Base-by-base conservation (phyloP, 768 basidiomycete species). In the Multifurca ochricompacta region DNA sequence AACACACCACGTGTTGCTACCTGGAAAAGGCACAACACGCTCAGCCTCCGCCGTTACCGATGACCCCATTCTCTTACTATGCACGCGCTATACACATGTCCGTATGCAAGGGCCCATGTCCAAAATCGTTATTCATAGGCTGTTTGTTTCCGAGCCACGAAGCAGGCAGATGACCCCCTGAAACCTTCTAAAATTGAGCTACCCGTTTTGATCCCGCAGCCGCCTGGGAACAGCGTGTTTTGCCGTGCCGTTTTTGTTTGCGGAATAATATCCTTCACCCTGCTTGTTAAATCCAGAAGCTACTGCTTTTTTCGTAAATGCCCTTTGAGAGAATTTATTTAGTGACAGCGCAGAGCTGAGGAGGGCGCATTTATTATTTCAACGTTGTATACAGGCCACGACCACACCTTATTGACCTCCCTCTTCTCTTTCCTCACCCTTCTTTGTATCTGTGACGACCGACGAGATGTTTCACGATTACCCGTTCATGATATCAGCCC, bases 21-120 rank as follows among this genome's bases (percentile, higher is more conserved):
- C 73, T 98, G 93, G 93, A 92, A 90, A 74, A 92, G 80, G 70
- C 90, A 97, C 92, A 99, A 97, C 82, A 96, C 94, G 14, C 87
- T 91, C 80, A 86, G 83, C 70, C 80, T 91, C 59, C 88, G 85
- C 67, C 84, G 88, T 60, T 91, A 91, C 80, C 84, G 88, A 72
- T 91, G 66, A 79, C 81, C 47, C 55, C 46, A 21, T 35, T 25
- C 21, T 54, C 59, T 47, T 66, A 62, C 67, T 49, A 55, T 54
- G 40, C 49, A 40, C 37, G 36, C 42, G 32, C 32, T 6, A 40
- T 48, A 25, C 47, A 58, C 30, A 65, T 64, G 67, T 66, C 62
- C 64, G 61, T 66, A 67, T 68, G 65, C 39, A 6, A n/a, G n/a
- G n/a, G n/a, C n/a, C n/a, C 40, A 58, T 48, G 58, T 56, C 63